These are phyloP conservation scores for Colletotrichum tropicicola DNA, from an alignment of 2,329 filamentous ascomycete genomes.

Conservation along the genomic window DNA sequence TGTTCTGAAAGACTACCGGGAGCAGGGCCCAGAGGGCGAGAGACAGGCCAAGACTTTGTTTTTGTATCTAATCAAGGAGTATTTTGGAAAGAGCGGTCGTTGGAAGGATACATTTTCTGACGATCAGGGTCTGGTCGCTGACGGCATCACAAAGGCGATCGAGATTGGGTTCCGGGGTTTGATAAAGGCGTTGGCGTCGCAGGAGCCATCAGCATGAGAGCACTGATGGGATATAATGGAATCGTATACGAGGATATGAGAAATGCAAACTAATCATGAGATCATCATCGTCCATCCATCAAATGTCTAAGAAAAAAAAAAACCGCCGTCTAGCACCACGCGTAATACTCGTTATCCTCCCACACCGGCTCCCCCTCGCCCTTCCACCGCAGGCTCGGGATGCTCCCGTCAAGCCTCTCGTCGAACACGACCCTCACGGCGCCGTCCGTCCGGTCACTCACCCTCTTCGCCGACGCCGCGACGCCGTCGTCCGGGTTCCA, in stretches of 20 bases:
- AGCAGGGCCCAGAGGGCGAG: conserved; percentile 28
- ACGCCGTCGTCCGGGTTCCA: conserved; percentile 47
- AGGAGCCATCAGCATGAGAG: too few species aligned
- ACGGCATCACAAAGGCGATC: conserved; percentile 33
- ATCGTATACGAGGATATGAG: too few species aligned
- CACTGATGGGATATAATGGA: neutral
- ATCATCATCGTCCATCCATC: too few species aligned
- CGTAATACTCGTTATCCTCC: conserved; percentile 40
- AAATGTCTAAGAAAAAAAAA: neutral
- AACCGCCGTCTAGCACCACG: conserved; percentile 32
- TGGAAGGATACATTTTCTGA: conserved; percentile 34
- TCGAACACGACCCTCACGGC: conserved; percentile 39
- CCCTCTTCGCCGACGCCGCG: conserved; percentile 36
- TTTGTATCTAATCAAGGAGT: conserved; percentile 28
- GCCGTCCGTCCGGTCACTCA: conserved; percentile 49
- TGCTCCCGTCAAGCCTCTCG: conserved; percentile 39
- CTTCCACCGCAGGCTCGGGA: conserved; percentile 47
- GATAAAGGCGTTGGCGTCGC: conserved; percentile 27
- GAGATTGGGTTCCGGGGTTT: conserved; percentile 33
- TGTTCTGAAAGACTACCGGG: conserved; percentile 31
- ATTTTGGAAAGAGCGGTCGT: conserved; percentile 32
- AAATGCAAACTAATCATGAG: too few species aligned
- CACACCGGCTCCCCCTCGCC: conserved; percentile 38
- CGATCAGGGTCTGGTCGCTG: conserved; percentile 30
- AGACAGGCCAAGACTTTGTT: conserved; percentile 27